These are phyloP conservation scores for Ogataea ramenticola DNA, from an alignment of 805 yeast genomes.

Conservation along the genomic window DNA sequence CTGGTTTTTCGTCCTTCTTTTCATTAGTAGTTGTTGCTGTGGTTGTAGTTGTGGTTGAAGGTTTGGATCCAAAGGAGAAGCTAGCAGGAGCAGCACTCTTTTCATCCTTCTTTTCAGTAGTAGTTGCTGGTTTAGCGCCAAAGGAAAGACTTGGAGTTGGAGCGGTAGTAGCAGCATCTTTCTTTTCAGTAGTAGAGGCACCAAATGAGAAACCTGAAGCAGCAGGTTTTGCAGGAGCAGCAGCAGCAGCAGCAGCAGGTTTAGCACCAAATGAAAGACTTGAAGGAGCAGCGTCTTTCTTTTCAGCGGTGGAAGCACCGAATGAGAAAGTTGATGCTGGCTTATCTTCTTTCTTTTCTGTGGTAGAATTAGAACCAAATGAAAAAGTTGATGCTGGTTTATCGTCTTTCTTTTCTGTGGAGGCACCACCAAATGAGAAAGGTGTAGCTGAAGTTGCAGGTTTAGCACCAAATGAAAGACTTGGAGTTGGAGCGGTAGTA, in stretches of 20 bases:
- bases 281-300: conserved; percentile 6
- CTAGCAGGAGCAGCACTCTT: conserved; percentile 4
- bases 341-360: background rate
- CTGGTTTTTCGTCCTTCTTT: conserved; percentile 5
- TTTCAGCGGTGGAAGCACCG: conserved; percentile 8
- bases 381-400: conserved; percentile 5
- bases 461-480: conserved; percentile 13
- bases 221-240: conserved; percentile 3
- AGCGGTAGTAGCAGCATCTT: conserved; percentile 9
- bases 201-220: conserved; percentile 6
- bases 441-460: conserved; percentile 1
- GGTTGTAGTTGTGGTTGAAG: conserved; percentile 1
- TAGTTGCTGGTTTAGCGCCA: conserved; percentile 8
- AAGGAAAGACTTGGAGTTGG: conserved; percentile 10
- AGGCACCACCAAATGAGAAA: conserved; percentile 7
- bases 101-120: conserved; percentile 6
- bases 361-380: conserved; percentile 4
- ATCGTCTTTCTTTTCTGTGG: conserved; percentile 6
- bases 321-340: conserved; percentile 3
- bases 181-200: conserved; percentile 10
- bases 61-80: conserved; percentile 6
- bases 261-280: conserved; percentile 6
- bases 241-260: conserved; percentile 18
- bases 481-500: conserved; percentile 5
- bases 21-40: conserved; percentile 9